These are phyloP conservation scores for Alternaria triticimaculans DNA, from an alignment of 2,329 filamentous ascomycete genomes.

Conservation along the genomic window DNA sequence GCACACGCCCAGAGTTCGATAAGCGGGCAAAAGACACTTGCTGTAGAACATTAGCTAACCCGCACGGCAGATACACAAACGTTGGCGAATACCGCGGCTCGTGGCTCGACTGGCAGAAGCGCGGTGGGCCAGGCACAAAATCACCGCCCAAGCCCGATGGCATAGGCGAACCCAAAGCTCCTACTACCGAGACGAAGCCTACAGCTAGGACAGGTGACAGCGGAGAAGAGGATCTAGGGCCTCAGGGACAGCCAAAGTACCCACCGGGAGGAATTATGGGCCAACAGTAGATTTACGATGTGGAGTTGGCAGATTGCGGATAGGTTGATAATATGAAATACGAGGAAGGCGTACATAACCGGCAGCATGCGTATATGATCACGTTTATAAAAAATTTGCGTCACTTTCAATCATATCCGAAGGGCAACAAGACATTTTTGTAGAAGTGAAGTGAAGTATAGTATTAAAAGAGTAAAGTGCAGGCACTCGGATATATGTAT, in stretches of 20 bases:
- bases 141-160: constrained; percentile 24
- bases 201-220: constrained; percentile 14
- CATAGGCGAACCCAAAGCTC: constrained; percentile 23
- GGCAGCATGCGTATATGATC: no score
- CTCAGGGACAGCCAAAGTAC: constrained; percentile 8
- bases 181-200: constrained; percentile 22
- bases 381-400: no score
- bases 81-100: constrained; percentile 77
- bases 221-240: constrained; percentile 24
- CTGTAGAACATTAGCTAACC: not conserved
- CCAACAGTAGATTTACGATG: not conserved
- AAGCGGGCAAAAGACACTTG: not conserved
- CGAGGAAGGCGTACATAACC: not conserved
- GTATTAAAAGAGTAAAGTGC: no score
- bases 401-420: not conserved
- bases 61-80: constrained; percentile 60
- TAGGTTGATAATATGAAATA: rapidly evolving
- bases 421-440: not conserved
- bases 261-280: constrained; percentile 2
- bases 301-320: not conserved
- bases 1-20: not conserved
- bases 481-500: no score
- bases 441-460: no score
- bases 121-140: constrained; percentile 64
- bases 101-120: constrained; percentile 82